phyloP scores from a whole-genome alignment of 768 basidiomycete genomes.

The Leccinum fibrillosum region DNA sequence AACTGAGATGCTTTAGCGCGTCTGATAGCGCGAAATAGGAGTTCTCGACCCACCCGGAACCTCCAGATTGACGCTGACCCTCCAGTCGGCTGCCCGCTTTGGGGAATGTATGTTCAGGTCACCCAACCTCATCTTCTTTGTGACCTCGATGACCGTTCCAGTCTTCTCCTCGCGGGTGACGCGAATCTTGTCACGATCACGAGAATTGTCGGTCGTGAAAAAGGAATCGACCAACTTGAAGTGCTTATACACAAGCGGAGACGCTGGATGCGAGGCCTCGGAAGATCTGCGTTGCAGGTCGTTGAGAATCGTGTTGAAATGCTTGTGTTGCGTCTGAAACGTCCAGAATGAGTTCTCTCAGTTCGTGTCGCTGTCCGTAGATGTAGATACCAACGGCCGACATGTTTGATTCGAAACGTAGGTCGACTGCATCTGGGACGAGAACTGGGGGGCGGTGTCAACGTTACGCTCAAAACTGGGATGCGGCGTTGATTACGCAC shows the following conservation, averaged over 20 bases:
- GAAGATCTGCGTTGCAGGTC: slow-evolving; percentile 58
- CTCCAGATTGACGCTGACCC: slow-evolving; percentile 92
- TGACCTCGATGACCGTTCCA: slow-evolving; percentile 56
- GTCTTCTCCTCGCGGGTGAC: slow-evolving; percentile 83
- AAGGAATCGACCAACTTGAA: slow-evolving; percentile 78
- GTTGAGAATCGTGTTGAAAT: slow-evolving; percentile 88
- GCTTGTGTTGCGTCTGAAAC: slow-evolving; percentile 76
- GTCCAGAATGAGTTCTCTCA: slow-evolving; percentile 9
- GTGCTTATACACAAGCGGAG: slow-evolving; percentile 73
- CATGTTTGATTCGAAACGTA: slow-evolving; percentile 94
- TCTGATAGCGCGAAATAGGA: neutral
- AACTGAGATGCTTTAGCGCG: slow-evolving; percentile 39
- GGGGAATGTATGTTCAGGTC: slow-evolving; percentile 88
- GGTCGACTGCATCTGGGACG: slow-evolving; percentile 52
- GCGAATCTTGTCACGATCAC: slow-evolving; percentile 60
- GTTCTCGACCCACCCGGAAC: slow-evolving; percentile 60
- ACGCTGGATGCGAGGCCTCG: slow-evolving; percentile 48
- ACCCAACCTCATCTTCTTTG: slow-evolving; percentile 80
- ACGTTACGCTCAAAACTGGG: neutral
- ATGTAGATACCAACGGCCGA: slow-evolving; percentile 54
- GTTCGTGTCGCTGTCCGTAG: slow-evolving; percentile 4
- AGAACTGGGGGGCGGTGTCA: slow-evolving; percentile 53
- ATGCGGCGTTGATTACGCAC: slow-evolving; percentile 44
- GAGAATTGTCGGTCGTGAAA: slow-evolving; percentile 44
- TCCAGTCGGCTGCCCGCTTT: slow-evolving; percentile 82